Evolutionary conservation across 345 rosid species (phyloP).

Genomic region (Arabidopsis arenosa): DNA sequence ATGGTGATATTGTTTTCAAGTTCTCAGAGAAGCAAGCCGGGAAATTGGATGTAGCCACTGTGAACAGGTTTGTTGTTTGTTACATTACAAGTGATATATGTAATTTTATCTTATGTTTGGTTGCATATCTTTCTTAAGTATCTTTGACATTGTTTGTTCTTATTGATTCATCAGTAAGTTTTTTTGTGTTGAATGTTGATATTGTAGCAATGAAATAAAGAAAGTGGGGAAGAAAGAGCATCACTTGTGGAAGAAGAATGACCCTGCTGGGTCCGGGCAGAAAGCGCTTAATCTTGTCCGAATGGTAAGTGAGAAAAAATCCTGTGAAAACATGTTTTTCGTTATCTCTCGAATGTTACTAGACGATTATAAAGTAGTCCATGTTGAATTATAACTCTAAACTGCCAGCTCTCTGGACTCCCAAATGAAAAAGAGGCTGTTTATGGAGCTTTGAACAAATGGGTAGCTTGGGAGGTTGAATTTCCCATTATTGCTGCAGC

Average conservation of each 20-base stretch:
- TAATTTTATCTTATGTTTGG: neutral
- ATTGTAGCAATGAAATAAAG: constrained; percentile 52
- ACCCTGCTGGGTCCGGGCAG: constrained; percentile 77
- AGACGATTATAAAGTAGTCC: neutral
- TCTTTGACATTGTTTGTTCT: constrained; percentile 10
- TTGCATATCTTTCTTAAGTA: constrained; percentile 26
- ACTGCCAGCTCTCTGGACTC: constrained; percentile 69
- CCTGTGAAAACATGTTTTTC: neutral
- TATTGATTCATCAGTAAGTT: constrained; percentile 20
- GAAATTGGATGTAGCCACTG: constrained; percentile 38
- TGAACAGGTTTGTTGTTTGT: constrained; percentile 47
- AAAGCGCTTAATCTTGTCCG: constrained; percentile 76
- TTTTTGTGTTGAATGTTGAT: constrained; percentile 15
- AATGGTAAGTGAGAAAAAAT: constrained; percentile 52
- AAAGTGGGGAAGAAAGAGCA: constrained; percentile 61
- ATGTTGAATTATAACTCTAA: constrained; percentile 15
- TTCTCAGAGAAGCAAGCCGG: constrained; percentile 43
- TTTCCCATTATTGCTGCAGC: constrained; percentile 82
- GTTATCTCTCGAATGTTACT: neutral
- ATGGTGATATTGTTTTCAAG: constrained; percentile 35
- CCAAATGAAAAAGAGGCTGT: constrained; percentile 84
- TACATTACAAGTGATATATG: constrained; percentile 5
- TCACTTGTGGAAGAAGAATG: constrained; percentile 82
- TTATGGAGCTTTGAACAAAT: constrained; percentile 81
- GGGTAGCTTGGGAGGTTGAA: constrained; percentile 89